Evolutionary conservation across 176 grass and related monocot genomes (phyloP), one percentile per base, ranked within the genome.

Genomic region (Carex myosuroides): DNA sequence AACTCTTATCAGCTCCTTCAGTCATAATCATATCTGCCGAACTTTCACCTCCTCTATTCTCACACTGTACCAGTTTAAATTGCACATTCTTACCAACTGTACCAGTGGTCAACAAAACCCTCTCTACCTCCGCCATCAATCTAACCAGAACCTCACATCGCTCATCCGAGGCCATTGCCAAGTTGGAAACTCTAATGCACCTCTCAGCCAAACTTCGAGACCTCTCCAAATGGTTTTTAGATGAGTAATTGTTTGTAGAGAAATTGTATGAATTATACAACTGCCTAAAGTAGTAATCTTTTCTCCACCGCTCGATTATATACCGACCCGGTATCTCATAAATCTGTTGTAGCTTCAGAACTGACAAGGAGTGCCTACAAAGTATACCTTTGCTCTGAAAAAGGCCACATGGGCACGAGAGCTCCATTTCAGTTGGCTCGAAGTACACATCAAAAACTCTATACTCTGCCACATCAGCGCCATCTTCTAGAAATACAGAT

Each of bases 301-400:
- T 98, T 93, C 86, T 94, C 95, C 95, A 98, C 18, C 92, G 87
- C 84, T 93, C 92, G 83, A 98, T 83, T 79, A 98, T 89, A 82
- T 93, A 94, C 50, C 63, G 70, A 84, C 60, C 39, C 60, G 95
- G 95, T 65, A 98, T 98, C 84, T 93, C 91, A 86, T 91, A 98
- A 59, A 94, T 86, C 73, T 93, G 91, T 52, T 98, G 89, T 78
- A 98, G 84, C 86, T 98, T 98, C n/a, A 98, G 78, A 80, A 98
- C 91, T 86, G 90, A 94, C 37, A 98, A 73, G 63, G 86, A 79
- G 87, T 98, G 95, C 66, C 95, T 93, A 84, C 95, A 98, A 13
- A 98, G 86, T 89, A 98, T 94, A 33, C 95, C 92, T 79, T 85
- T 93, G 82, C 86, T 92, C 86, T 93, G 92, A 87, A 91, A 90